Base-by-base conservation (phyloP, 139 green algal genomes). In the Ettlia oleoabundans region DNA sequence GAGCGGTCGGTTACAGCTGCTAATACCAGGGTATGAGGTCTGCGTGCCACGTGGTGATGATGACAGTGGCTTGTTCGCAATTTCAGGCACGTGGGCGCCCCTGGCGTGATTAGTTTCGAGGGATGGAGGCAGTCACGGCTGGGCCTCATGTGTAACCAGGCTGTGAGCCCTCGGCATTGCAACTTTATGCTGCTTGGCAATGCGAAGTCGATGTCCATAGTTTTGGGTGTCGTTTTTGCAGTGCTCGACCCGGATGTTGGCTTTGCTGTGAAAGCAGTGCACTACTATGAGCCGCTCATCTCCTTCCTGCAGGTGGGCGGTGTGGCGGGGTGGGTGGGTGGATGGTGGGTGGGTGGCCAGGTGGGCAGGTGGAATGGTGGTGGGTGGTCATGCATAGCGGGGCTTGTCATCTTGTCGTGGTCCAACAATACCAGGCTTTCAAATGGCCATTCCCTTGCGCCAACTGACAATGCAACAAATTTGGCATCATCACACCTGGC, bases 261-360 rank as follows among this genome's bases (percentile, higher is more conserved):
- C 13, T 62, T 86, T 33, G 75, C 65, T 18, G 28, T 89, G 33
- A 64, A 84, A 21, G 79, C 64, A 24, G 64, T 92, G 35, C 80
- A 82, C 51, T 92, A 92, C 86, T 92, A 86, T 33, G 78, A 91
- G 40, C 61, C 86, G 32, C 61, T 91, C 30, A 83, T 91, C 41
- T 22, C 75, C 37, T 77, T 84, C 63, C 80, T 91, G 68, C 52
- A 69, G 73, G 73, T 69, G 35, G 22, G 69, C 30, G 3, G 13
- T 67, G 10, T 33, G 41, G 72, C 51, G 33, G 40, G 33, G 72
- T 19, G 8, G 6, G 28, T 53, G n/a, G n/a, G n/a, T n/a, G n/a
- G n/a, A n/a, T n/a, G n/a, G n/a, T n/a, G n/a, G n/a, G n/a, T n/a
- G n/a, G n/a, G n/a, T n/a, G n/a, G n/a, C n/a, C n/a, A n/a, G n/a